Evolutionary conservation across 352 stramenopile genomes (phyloP), one percentile per base, ranked within the genome.

Genomic region (Globisporangium radiosum): DNA sequence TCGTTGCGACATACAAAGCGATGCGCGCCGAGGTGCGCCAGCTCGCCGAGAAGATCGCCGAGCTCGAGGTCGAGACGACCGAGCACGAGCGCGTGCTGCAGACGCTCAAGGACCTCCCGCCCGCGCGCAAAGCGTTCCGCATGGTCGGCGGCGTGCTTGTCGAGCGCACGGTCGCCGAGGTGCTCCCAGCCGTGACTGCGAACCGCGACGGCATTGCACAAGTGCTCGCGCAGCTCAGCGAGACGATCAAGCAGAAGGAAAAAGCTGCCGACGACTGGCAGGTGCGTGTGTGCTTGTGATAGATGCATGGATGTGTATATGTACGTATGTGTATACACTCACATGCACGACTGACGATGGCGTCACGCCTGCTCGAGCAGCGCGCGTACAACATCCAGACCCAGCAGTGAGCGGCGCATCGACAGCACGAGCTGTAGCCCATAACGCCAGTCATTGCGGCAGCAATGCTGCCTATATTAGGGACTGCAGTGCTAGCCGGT

Each of bases 121-220:
- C 66, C 0, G 69, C 76, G 59, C 81, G 94, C 63, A 92, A 96
- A 65, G 95, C 95, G 6, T 99, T 97, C 66, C 90, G 95, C 62
- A 91, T 99, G 75, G 92, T 99, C 11, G 96, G 95, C 54, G 95
- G 96, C 42, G 95, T 99, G 40, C 73, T 99, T 44, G 95, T 99
- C 52, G 95, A 99, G 77, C 93, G 95, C 50, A 98, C 94, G 40
- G 95, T 98, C 25, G 66, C 88, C 65, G 95, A 99, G 68, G 95
- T 98, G 48, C 81, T 98, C 43, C 95, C 95, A 7, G 95, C 90
- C 7, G 94, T 99, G 37, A 75, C 58, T 19, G 65, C 80, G 49
- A 94, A 93, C 67, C 81, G 81, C 64, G 79, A 94, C 48, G 81
- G 83, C 15, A 90, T 94, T 51, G 65, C 77, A 47, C 82, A 93